A percentile compares a stretch with the other conserved stretches of the same genome.
Conservation (phyloP, 2,329 filamentous ascomycete species). For the Nigrograna mackinnonii region DNA sequence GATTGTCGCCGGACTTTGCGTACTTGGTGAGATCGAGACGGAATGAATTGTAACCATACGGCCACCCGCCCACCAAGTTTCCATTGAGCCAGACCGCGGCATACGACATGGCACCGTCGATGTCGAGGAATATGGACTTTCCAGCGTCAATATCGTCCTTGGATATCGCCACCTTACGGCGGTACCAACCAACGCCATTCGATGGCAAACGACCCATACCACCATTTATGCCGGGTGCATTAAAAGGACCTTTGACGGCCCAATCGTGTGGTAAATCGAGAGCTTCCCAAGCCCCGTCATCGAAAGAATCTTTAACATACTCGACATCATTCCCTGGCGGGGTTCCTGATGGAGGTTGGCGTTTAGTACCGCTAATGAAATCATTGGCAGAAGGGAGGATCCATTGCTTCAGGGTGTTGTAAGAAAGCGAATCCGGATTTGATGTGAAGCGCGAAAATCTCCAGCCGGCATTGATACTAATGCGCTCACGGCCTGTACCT, state of each 20-base stretch:
- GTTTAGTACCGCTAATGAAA: constrained; percentile 34
- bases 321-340: constrained; percentile 20
- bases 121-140: constrained; percentile 50
- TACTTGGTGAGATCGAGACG: constrained; percentile 55
- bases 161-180: constrained; percentile 35
- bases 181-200: constrained; percentile 57
- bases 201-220: constrained; percentile 50
- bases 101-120: constrained; percentile 59
- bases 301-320: constrained; percentile 30
- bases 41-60: constrained; percentile 56
- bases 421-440: constrained; percentile 35
- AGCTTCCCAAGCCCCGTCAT: constrained; percentile 44
- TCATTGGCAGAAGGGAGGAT: constrained; percentile 42
- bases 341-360: constrained; percentile 20
- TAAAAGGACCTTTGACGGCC: constrained; percentile 50
- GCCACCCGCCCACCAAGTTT: constrained; percentile 55
- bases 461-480: constrained; percentile 35
- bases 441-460: constrained; percentile 33
- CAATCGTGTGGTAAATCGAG: constrained; percentile 51
- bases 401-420: constrained; percentile 39
- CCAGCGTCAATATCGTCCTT: constrained; percentile 11
- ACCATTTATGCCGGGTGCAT: constrained; percentile 31
- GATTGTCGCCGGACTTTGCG: constrained; percentile 37
- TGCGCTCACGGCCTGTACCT: constrained; percentile 14
- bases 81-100: constrained; percentile 57